Evolutionary conservation across 148 eudicot species (phyloP).

Genomic region (Chenopodium album): DNA sequence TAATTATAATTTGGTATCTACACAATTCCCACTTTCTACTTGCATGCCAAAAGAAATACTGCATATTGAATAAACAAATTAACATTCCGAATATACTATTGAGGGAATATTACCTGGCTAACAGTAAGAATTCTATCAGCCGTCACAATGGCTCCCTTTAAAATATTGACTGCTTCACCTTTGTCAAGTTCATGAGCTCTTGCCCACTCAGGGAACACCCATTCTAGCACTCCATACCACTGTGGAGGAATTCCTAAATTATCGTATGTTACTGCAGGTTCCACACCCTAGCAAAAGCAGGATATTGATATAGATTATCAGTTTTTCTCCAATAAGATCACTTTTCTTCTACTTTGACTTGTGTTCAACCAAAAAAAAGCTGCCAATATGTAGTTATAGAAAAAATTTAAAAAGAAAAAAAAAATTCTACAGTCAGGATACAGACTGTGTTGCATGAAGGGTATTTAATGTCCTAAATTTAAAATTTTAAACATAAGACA

Average conservation of each 20-base stretch:
- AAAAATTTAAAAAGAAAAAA: background rate
- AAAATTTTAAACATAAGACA: background rate
- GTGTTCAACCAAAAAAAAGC: background rate
- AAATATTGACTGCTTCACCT: conserved; percentile 92
- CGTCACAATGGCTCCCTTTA: conserved; percentile 92
- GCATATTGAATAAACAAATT: background rate
- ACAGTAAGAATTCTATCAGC: conserved; percentile 93
- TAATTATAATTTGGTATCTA: background rate
- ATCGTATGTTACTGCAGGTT: conserved; percentile 76
- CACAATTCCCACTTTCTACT: background rate
- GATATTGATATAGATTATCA: background rate
- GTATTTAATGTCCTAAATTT: background rate
- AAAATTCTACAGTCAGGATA: background rate
- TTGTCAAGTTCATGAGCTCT: conserved; percentile 94
- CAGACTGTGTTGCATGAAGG: background rate
- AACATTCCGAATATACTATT: background rate
- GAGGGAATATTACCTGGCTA: conserved; percentile 60
- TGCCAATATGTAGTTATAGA: background rate
- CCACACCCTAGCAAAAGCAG: conserved; percentile 74
- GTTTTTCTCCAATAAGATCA: background rate
- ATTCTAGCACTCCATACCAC: conserved; percentile 87
- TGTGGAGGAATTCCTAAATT: conserved; percentile 86
- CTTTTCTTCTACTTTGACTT: background rate
- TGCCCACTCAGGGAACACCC: conserved; percentile 99
- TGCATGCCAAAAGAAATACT: background rate